A percentile compares a stretch with the other conserved stretches of the same genome.
phyloP scores from a whole-genome alignment of 176 grass and related monocot genomes.

The Coix lacrymajobi region DNA sequence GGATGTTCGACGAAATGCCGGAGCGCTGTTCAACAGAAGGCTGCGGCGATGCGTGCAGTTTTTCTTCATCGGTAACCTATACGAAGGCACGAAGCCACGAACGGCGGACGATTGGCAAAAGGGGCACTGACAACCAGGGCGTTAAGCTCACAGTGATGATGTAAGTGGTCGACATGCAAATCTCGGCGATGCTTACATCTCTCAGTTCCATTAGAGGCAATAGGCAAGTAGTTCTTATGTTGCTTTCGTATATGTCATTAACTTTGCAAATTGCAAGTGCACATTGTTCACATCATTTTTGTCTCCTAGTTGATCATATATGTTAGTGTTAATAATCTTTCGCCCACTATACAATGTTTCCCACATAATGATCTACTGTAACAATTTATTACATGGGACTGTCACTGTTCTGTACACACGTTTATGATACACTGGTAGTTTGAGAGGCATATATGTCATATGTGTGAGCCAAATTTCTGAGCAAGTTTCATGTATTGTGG shows the following conservation, averaged over 20 bases:
- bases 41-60: not conserved
- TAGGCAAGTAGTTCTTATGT: not conserved
- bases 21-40: no score
- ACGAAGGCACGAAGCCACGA: not conserved
- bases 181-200: not conserved
- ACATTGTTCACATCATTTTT: not conserved
- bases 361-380: not conserved
- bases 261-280: not conserved
- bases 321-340: not conserved
- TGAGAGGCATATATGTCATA: conserved; percentile 14
- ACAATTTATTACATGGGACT: not conserved
- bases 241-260: not conserved
- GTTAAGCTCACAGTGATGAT: not conserved
- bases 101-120: not conserved
- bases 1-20: conserved; percentile 32
- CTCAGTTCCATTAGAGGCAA: not conserved
- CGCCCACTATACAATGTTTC: not conserved
- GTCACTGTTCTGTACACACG: not conserved
- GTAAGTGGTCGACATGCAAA: not conserved
- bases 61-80: not conserved
- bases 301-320: not conserved
- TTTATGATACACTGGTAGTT: conserved; percentile 22
- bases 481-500: conserved; percentile 24
- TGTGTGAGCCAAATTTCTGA: conserved; percentile 18
- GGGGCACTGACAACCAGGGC: not conserved